phyloP scores from a whole-genome alignment of 441 rosid genomes.

The Gossypium schwendimanii region DNA sequence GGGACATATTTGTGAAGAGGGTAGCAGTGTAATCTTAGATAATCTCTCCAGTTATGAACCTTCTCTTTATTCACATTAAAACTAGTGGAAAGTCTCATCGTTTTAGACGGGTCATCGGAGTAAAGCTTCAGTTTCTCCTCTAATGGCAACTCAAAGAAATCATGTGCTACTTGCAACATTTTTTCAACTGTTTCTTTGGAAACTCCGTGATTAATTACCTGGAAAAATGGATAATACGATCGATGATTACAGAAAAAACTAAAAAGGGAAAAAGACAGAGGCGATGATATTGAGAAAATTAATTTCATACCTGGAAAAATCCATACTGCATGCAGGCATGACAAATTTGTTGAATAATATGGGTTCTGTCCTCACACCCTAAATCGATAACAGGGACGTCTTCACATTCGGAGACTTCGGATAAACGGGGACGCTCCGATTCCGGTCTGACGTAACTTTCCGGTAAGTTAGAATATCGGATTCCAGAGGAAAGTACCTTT shows the following conservation, averaged over 20 bases:
- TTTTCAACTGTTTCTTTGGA: constrained; percentile 21
- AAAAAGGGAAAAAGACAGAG: not conserved
- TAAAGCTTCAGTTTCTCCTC: constrained; percentile 65
- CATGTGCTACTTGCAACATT: constrained; percentile 34
- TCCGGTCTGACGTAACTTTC: constrained; percentile 47
- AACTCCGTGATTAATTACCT: constrained; percentile 58
- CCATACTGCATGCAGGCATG: constrained; percentile 45
- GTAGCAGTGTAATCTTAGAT: constrained; percentile 59
- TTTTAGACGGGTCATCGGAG: constrained; percentile 61
- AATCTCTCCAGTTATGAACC: constrained; percentile 67
- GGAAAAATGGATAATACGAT: not conserved
- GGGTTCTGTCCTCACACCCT: constrained; percentile 31
- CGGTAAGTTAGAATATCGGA: constrained; percentile 36
- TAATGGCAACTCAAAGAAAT: constrained; percentile 43
- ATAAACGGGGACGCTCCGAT: constrained; percentile 51
- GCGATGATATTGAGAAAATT: not conserved
- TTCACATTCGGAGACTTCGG: constrained; percentile 42
- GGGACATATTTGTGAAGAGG: constrained; percentile 49
- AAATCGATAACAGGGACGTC: constrained; percentile 54
- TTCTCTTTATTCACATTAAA: constrained; percentile 56
- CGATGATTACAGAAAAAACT: not conserved
- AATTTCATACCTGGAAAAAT: constrained; percentile 45
- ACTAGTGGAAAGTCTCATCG: constrained; percentile 58
- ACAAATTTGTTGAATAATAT: constrained; percentile 26
- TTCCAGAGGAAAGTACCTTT: constrained; percentile 57